Conservation (phyloP, 2,329 filamentous ascomycete species). For the Neopestalotiopsis rosae region DNA sequence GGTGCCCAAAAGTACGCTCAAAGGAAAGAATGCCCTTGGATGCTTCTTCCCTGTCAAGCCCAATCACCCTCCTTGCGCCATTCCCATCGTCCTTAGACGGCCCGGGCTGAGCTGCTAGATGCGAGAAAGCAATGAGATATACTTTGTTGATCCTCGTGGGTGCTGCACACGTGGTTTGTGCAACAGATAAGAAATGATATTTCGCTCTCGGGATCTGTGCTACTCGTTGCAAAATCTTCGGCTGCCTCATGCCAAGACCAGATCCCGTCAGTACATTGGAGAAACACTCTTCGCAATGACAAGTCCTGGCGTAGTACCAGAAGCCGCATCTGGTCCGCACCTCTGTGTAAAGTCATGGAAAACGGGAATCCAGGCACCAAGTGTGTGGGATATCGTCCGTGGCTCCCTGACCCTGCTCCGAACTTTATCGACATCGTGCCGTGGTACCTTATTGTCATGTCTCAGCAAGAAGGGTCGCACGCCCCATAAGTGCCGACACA, state of each 20-base stretch:
- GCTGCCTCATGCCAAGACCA: not conserved
- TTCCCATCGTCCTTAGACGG: not conserved
- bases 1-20: not conserved
- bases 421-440: not conserved
- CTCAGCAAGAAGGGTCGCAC: not conserved
- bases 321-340: not conserved
- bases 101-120: not conserved
- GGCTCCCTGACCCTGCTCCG: not conserved
- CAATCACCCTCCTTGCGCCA: not conserved
- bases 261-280: not conserved
- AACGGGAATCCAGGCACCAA: not conserved
- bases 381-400: not conserved
- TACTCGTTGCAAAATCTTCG: not conserved
- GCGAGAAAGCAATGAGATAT: not conserved
- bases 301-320: not conserved
- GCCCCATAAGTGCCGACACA: not conserved
- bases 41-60: not conserved
- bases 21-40: not conserved
- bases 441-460: not conserved
- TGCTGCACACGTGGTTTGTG: slow-evolving; percentile 1
- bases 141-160: not conserved
- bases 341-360: not conserved
- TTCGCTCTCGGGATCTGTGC: not conserved
- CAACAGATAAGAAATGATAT: not conserved
- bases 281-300: too few species aligned